Evolutionary conservation across 176 grass and related monocot genomes (phyloP), one percentile per base, ranked within the genome.

Genomic region (Musa itinerans): DNA sequence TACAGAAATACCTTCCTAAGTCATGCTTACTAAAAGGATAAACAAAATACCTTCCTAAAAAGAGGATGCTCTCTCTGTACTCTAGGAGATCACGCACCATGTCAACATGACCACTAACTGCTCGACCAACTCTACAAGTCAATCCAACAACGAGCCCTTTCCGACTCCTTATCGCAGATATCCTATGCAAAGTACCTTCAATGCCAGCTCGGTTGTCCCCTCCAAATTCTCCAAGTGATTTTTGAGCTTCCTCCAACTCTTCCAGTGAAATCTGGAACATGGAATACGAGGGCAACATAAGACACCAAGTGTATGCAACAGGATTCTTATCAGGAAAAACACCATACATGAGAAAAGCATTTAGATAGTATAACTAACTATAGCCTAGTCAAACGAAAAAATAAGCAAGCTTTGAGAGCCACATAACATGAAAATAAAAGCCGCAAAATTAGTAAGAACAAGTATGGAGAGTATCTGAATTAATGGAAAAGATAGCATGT

Each of bases 141-240:
- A 98, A 83, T 72, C 95, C 95, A 65, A 98, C 90, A 84, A 93
- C 73, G 65, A 92, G 80, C 76, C 94, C 95, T 89, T 98, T 98
- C 73, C 94, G 90, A 74, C 90, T 98, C 86, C 95, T 89, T 82
- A 91, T 91, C 58, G 95, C 90, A 83, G 95, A 98, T 88, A 98
- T 93, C 54, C 95, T 98, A 78, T 98, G 95, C 64, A 98, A 86
- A 80, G 95, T 98, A 70, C 90, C 95, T 93, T 93, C 84, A 62
- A 98, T 93, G 72, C 88, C 95, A 43, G 88, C 95, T 77, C 90
- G 81, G 55, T 98, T 93, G 59, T 98, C 95, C 66, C 95, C 88
- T 81, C 95, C 95, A 82, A 98, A 98, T 55, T 98, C 94, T 83
- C 94, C 94, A 71, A 98, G 78, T 48, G 86, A 67, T 82, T 59